phyloP scores from a whole-genome alignment of 495 filamentous ascomycete species.

The Aspergillus panamensis region DNA sequence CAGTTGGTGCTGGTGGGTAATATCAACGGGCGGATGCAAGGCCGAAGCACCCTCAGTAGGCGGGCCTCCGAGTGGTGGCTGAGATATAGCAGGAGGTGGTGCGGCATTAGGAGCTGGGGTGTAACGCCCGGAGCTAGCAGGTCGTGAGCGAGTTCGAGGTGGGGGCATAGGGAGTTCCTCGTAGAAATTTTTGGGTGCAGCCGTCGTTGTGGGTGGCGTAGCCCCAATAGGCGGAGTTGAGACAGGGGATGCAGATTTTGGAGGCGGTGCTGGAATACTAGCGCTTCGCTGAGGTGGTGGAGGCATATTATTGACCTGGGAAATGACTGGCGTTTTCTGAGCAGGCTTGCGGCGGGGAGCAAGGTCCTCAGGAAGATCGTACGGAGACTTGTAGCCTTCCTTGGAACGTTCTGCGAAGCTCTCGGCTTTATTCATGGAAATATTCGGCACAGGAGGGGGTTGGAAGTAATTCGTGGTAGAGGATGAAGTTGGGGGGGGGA shows the following conservation, averaged over 20 bases:
- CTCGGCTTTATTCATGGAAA: constrained; percentile 47
- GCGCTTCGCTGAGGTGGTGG: constrained; percentile 52
- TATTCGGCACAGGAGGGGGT: constrained; percentile 30
- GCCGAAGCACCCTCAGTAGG: constrained; percentile 29
- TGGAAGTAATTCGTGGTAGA: constrained; percentile 41
- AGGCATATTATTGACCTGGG: constrained; percentile 28
- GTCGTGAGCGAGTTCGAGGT: constrained; percentile 45
- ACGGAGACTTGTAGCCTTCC: constrained; percentile 88
- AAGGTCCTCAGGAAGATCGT: constrained; percentile 90
- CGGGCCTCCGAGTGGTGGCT: constrained; percentile 16
- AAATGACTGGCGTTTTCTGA: constrained; percentile 29
- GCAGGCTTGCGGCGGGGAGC: constrained; percentile 61
- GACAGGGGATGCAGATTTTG: constrained; percentile 24
- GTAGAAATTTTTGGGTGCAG: constrained; percentile 66
- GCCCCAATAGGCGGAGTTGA: constrained; percentile 24
- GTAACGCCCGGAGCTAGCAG: constrained; percentile 49
- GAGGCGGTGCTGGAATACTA: constrained; percentile 48
- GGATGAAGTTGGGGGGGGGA: constrained; percentile 30
- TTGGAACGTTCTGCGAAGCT: constrained; percentile 89
- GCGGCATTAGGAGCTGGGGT: constrained; percentile 39
- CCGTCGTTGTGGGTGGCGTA: constrained; percentile 31
- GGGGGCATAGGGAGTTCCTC: constrained; percentile 75
- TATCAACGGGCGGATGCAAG: constrained; percentile 14
- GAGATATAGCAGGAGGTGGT: constrained; percentile 14
- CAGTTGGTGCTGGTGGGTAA: constrained; percentile 33